phyloP scores from a whole-genome alignment of 2,329 filamentous ascomycete genomes.

The Claviceps capensis region DNA sequence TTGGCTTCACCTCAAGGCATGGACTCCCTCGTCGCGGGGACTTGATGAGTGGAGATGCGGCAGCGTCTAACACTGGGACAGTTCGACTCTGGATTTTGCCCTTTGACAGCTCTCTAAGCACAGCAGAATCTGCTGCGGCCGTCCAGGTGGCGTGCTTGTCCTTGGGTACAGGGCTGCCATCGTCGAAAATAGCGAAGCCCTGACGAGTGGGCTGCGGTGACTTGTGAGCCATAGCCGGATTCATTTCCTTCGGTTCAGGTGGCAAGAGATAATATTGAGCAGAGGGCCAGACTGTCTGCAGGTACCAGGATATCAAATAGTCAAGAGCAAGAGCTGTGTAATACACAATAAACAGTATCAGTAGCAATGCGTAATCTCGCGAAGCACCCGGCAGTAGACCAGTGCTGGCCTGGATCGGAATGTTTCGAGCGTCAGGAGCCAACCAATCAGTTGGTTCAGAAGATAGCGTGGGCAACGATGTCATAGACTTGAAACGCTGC shows the following conservation, averaged over 20 bases:
- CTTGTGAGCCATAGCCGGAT: background rate
- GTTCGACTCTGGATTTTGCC: slow-evolving; percentile 2
- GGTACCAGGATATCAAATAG: background rate
- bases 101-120: slow-evolving; percentile 5
- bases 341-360: slow-evolving; percentile 1
- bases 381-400: background rate
- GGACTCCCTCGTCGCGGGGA: background rate
- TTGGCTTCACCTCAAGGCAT: slow-evolving; percentile 6
- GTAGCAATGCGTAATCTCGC: slow-evolving; percentile 4
- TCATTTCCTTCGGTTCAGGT: background rate
- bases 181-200: slow-evolving; percentile 4
- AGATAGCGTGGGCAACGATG: background rate
- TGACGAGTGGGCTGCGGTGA: background rate
- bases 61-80: background rate
- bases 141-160: background rate
- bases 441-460: background rate
- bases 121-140: background rate
- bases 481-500: background rate
- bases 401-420: background rate
- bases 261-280: no score
- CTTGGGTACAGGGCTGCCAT: background rate
- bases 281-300: background rate
- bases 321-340: background rate
- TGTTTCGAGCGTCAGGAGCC: background rate
- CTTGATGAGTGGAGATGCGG: slow-evolving; percentile 2